Percentiles rank a stretch among this genome's conserved stretches.
Evolutionary conservation across 179 eudicot genomes (phyloP).

Genomic region (Sideroxylon spinosum): DNA sequence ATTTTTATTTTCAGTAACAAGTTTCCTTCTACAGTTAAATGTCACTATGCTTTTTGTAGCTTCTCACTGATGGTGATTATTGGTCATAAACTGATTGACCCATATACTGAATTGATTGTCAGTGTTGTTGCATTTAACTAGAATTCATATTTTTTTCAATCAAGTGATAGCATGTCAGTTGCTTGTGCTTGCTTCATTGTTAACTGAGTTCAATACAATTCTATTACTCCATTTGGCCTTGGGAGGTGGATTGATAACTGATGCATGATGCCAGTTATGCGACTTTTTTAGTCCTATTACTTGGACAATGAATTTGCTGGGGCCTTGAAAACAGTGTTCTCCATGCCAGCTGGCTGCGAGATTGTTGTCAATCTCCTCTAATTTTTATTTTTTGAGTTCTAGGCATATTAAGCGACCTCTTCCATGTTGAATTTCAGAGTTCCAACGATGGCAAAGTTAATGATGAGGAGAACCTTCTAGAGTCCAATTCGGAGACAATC

Average conservation of each 20-base stretch:
- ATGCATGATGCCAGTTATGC: neutral
- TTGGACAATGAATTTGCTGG: neutral
- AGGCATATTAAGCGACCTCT: neutral
- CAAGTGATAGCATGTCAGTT: neutral
- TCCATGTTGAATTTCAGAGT: slow-evolving; percentile 35
- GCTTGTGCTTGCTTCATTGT: too few relatives aligned
- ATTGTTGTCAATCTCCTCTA: neutral
- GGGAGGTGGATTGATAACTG: neutral
- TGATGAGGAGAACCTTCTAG: slow-evolving; percentile 37
- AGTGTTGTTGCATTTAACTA: neutral
- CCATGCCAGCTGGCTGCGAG: neutral
- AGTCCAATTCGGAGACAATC: slow-evolving; percentile 51
- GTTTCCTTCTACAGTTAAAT: too few relatives aligned
- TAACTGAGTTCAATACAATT: too few relatives aligned
- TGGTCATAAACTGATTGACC: neutral
- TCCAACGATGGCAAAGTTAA: slow-evolving; percentile 26
- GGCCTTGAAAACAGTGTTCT: neutral
- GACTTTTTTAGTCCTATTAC: neutral
- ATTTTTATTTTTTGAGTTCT: neutral
- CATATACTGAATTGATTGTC: neutral
- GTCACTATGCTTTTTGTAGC: neutral
- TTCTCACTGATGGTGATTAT: neutral
- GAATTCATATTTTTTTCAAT: neutral
- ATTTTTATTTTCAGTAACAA: neutral
- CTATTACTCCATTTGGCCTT: neutral